A percentile compares a stretch with the other conserved stretches of the same genome.
Conservation (phyloP, 139 green algal species). For the Limnomonas spitsbergensis region DNA sequence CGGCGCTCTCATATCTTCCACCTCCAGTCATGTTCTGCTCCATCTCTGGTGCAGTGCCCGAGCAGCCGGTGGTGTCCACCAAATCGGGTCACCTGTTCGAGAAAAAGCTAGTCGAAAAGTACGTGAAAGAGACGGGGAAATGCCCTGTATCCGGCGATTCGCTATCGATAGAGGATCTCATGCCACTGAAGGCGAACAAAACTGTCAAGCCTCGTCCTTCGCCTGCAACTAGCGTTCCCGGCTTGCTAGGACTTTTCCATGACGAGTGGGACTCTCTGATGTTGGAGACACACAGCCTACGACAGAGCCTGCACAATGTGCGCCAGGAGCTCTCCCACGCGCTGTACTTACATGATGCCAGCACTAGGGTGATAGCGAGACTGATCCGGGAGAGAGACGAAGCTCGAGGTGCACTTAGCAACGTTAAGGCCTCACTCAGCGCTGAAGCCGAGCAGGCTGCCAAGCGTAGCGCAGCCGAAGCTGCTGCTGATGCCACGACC, state of each 20-base stretch:
- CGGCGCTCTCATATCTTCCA: too few species aligned
- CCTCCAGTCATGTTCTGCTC: conserved; percentile 65
- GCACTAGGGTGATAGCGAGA: conserved; percentile 80
- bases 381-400: conserved; percentile 81
- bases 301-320: conserved; percentile 67
- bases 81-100: conserved; percentile 90
- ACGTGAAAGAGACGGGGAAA: conserved; percentile 77
- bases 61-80: conserved; percentile 82
- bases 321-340: conserved; percentile 87
- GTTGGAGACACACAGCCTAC: conserved; percentile 82
- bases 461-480: conserved; percentile 12
- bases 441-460: not conserved
- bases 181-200: conserved; percentile 72
- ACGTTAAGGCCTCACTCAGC: conserved; percentile 34
- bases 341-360: conserved; percentile 96
- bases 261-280: conserved; percentile 96
- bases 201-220: conserved; percentile 77
- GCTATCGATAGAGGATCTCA: conserved; percentile 76
- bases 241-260: conserved; percentile 87
- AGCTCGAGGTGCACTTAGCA: conserved; percentile 45
- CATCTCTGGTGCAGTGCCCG: conserved; percentile 79
- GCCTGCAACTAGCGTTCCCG: conserved; percentile 85
- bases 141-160: conserved; percentile 79
- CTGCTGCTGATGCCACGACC: conserved; percentile 32
- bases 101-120: conserved; percentile 80